Base-by-base conservation (phyloP, 2,329 filamentous ascomycete species). In the Sporothrix pseudoabietina region DNA sequence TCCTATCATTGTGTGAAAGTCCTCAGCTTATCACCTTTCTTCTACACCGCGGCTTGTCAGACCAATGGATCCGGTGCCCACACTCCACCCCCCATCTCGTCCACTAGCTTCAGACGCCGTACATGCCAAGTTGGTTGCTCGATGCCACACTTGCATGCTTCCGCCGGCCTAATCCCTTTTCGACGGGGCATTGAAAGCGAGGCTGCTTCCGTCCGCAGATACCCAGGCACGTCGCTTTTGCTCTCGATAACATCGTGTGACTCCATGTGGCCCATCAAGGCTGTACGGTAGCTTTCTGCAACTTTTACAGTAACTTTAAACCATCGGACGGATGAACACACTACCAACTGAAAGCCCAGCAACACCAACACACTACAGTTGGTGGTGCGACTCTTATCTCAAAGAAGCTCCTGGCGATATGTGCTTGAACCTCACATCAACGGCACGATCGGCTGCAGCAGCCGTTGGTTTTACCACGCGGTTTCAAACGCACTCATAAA, bases 331-430 rank as follows among this genome's bases (percentile, higher is more conserved):
- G 54, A 57, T 57, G 54, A 32, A 32, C 54, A 57, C 54, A 32
- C 54, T 57, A 22, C 54, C 54, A 14, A 32, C 22, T 14, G 54
- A 32, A 30, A 57, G 54, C 22, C 5, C 22, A n/a, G 6, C 26
- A 57, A 14, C 26, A 8, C 22, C 26, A 35, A 30, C 32, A 35
- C 10, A 49, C 6, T 39, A 10, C 63, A 14, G 10, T 8, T 10
- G 35, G 63, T 49, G 39, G 63, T 47, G 39, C 63, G 63, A 47
- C 63, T 66, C 39, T 66, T 66, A 66, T 66, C 63, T 66, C 14
- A 8, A 22, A 66, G n/a, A 26, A 26, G n/a, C 63, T 26, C n/a
- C 14, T 66, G 35, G 63, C 10, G 35, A 30, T 30, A 26, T 16
- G 19, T 63, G 57, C 19, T 63, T 32, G 12, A 39, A 14, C 30